phyloP scores from a whole-genome alignment of 2,329 filamentous ascomycete genomes.

The Akanthomyces lecanii region DNA sequence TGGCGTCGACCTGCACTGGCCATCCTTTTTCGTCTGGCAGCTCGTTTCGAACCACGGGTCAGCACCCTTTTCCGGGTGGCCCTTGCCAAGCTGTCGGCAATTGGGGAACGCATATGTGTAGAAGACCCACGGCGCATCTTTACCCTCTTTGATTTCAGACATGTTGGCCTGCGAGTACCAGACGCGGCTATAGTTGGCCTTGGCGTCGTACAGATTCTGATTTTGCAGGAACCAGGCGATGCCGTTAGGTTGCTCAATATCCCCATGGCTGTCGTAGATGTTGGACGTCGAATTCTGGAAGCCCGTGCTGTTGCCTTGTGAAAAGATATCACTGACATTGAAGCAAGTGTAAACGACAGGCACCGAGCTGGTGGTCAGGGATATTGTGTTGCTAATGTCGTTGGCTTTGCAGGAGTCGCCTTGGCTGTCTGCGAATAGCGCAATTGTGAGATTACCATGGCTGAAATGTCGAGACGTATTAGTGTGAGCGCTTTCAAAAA shows the following conservation, averaged over 20 bases:
- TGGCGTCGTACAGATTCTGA: conserved; percentile 16
- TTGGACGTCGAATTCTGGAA: conserved; percentile 15
- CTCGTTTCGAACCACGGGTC: conserved; percentile 15
- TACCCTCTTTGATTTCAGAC: conserved; percentile 10
- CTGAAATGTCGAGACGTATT: background rate
- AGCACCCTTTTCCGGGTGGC: background rate
- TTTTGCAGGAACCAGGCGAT: conserved; percentile 19
- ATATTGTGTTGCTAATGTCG: conserved; percentile 18
- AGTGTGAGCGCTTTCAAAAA: too few relatives aligned
- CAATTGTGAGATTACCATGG: conserved; percentile 19
- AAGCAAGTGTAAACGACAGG: conserved; percentile 21
- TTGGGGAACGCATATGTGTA: conserved; percentile 18
- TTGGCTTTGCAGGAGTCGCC: conserved; percentile 18
- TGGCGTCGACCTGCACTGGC: conserved; percentile 14
- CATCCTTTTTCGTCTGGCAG: conserved; percentile 17
- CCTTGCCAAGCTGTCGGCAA: conserved; percentile 13
- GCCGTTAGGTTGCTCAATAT: conserved; percentile 13
- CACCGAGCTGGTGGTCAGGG: conserved; percentile 18
- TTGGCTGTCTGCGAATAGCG: conserved; percentile 17
- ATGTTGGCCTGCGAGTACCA: conserved; percentile 18
- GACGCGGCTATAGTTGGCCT: conserved; percentile 19
- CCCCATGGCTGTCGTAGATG: background rate
- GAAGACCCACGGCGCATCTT: conserved; percentile 19
- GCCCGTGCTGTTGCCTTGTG: conserved; percentile 18
- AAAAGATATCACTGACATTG: conserved; percentile 23